These are phyloP conservation scores for Zymoseptoria pseudotritici DNA, from an alignment of 2,329 filamentous ascomycete species.

Conservation along the genomic window DNA sequence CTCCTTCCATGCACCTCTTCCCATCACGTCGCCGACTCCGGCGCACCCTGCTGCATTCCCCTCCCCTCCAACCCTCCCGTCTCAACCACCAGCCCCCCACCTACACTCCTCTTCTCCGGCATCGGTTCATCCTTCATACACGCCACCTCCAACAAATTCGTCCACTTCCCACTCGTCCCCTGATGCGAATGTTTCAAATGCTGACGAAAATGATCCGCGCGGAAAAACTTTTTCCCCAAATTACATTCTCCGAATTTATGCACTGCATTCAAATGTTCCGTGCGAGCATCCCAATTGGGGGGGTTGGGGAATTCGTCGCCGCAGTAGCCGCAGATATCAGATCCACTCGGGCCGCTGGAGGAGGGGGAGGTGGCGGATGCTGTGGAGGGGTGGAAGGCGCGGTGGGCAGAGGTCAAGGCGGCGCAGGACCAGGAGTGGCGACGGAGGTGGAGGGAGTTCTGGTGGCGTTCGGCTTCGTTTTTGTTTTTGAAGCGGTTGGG, in stretches of 20 bases:
- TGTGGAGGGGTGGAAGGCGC: slow-evolving; percentile 79
- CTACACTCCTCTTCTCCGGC: slow-evolving; percentile 32
- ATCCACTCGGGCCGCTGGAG: slow-evolving; percentile 33
- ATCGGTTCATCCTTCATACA: slow-evolving; percentile 88
- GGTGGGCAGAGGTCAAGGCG: slow-evolving; percentile 63
- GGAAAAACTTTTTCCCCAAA: slow-evolving; percentile 94
- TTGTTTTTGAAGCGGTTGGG: slow-evolving; percentile 98
- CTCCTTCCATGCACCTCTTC: not conserved
- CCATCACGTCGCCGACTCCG: not conserved
- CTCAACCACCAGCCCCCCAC: not conserved
- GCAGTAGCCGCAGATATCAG: slow-evolving; percentile 89
- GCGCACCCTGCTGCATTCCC: no score
- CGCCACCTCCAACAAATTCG: slow-evolving; percentile 91
- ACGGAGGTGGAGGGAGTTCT: slow-evolving; percentile 87
- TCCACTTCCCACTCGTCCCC: slow-evolving; percentile 96
- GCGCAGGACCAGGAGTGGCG: slow-evolving; percentile 97
- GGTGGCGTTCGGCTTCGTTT: slow-evolving; percentile 92
- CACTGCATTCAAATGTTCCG: slow-evolving; percentile 78
- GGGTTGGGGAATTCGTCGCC: slow-evolving; percentile 86
- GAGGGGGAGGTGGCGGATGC: slow-evolving; percentile 47
- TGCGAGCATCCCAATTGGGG: slow-evolving; percentile 78
- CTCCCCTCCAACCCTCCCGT: not conserved
- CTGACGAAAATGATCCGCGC: slow-evolving; percentile 95
- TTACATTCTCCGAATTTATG: slow-evolving; percentile 99
- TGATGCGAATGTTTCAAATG: slow-evolving; percentile 97